Conservation (phyloP, 306 rosid species). For the Ormosia semicastrata region DNA sequence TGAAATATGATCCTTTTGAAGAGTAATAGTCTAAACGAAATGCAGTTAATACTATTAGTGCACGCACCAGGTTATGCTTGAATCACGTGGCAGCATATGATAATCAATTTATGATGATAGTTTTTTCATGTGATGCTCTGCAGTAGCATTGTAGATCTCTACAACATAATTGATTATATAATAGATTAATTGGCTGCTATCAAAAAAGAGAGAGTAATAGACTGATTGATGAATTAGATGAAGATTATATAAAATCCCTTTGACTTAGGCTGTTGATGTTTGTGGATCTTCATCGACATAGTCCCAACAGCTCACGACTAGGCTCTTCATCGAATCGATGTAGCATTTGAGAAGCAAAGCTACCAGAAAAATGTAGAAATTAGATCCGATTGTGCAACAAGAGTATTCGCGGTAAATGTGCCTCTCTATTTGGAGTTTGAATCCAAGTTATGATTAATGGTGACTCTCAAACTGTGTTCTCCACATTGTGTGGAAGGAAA, state of each 20-base stretch:
- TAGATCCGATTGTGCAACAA: background rate
- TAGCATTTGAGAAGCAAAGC: background rate
- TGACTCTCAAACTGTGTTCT: too few species aligned
- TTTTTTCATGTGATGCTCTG: too few species aligned
- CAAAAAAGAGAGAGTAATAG: background rate
- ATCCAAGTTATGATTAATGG: background rate
- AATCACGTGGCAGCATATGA: background rate
- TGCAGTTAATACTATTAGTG: background rate
- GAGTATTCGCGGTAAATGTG: too few species aligned
- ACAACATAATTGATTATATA: too few species aligned
- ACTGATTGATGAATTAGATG: background rate
- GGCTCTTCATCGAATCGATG: background rate
- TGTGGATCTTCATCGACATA: background rate
- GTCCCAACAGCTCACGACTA: background rate
- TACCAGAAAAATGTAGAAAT: background rate
- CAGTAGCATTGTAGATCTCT: background rate
- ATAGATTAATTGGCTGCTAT: too few species aligned
- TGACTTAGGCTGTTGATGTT: background rate
- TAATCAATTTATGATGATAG: background rate
- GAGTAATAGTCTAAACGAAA: background rate
- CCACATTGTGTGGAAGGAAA: too few species aligned
- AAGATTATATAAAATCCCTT: background rate
- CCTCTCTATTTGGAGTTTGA: conserved; percentile 1
- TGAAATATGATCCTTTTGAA: background rate
- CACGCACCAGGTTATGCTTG: too few species aligned